Evolutionary conservation across 495 filamentous ascomycete genomes (phyloP), one percentile per base, ranked within the genome.

Genomic region (Usnea hakonensis): DNA sequence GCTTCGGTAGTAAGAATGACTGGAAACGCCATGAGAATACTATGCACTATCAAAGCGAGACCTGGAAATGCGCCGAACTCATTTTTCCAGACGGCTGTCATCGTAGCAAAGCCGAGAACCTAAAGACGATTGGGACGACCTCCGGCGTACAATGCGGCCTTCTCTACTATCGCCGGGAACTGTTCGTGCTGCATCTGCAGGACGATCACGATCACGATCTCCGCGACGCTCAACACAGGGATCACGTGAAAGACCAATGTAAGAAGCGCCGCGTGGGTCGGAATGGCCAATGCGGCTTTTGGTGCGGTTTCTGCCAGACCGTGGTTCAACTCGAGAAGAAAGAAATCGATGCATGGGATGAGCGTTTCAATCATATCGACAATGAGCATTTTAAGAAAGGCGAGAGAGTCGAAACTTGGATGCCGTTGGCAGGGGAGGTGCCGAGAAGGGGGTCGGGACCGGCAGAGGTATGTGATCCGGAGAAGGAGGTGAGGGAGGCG

Each of bases 1-100:
- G 73, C 4, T 96, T 97, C 66, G 93, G 94, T 40, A 91, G 88
- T 76, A 96, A 96, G 70, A 90, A 90, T 50, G 93, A 97, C 74
- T 97, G 93, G 94, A 97, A 96, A 73, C 86, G 94, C 10, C 93
- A 97, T 70, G 93, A 97, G 67, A 90, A 86, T 65, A 88, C 85
- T 32, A 91, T 95, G 70, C 93, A 97, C 69, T 87, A 84, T 64
- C 83, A 87, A 65, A 68, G 83, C 3, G 86, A 91, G 64, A 79
- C 83, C 59, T 97, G 90, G 86, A 83, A 85, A n/a, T 97, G 93
- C 72, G 78, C 75, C 9, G 62, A 75, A 23, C 73, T 69, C 36
- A 43, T 44, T 13, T 30, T n/a, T 9, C 28, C 54, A 5, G 48
- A 52, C 28, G 48, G 48, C 48, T 52, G 44, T 38, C 9, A 5